These are phyloP conservation scores for Tausonia pullulans DNA, from an alignment of 1,284 basidiomycete species.

Conservation along the genomic window DNA sequence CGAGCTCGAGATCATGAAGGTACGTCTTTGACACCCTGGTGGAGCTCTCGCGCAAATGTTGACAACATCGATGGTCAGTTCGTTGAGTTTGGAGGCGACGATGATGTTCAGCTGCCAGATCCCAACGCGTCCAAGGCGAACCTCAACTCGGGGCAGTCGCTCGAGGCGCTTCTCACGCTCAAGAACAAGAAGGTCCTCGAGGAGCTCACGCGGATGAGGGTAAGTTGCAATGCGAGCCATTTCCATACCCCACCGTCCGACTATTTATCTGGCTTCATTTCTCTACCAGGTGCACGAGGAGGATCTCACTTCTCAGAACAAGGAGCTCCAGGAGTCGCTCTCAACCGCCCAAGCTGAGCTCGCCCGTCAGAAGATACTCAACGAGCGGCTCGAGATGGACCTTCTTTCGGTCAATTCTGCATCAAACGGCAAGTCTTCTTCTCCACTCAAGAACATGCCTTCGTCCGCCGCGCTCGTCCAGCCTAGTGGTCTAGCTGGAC, in stretches of 20 bases:
- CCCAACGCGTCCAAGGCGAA: conserved; percentile 77
- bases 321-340: conserved; percentile 49
- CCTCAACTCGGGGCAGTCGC: conserved; percentile 58
- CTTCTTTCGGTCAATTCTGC: conserved; percentile 58
- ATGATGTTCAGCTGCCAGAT: conserved; percentile 58
- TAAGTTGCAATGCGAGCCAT: conserved; percentile 30
- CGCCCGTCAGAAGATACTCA: conserved; percentile 62
- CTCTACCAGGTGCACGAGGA: conserved; percentile 56
- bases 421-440: no score
- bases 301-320: conserved; percentile 60
- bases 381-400: conserved; percentile 85
- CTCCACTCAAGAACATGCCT: no score
- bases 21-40: conserved; percentile 28
- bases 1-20: conserved; percentile 95
- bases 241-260: background rate
- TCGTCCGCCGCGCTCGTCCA: no score
- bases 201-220: conserved; percentile 81
- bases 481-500: conserved; percentile 46
- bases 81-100: conserved; percentile 77
- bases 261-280: background rate
- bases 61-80: conserved; percentile 44
- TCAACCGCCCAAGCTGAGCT: conserved; percentile 53
- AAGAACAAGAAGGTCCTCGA: conserved; percentile 94
- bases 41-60: background rate
- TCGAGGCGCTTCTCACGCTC: conserved; percentile 78